These are phyloP conservation scores for Cladobotryum mycophilum DNA, from an alignment of 2,329 filamentous ascomycete genomes.

Conservation along the genomic window DNA sequence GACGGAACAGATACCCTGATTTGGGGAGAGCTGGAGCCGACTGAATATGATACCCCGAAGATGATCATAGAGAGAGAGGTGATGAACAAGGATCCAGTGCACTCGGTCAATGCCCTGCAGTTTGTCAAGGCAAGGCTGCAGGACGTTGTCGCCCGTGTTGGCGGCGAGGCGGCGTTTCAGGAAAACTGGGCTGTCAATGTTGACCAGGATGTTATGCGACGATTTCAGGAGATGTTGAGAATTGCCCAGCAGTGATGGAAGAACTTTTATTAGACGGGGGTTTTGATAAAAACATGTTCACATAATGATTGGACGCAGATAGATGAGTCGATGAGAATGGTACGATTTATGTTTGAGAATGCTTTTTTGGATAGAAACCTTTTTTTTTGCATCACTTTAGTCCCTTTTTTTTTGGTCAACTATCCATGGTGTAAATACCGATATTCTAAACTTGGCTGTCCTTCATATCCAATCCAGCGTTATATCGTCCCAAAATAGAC, in stretches of 20 bases:
- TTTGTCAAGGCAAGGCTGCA: conserved; percentile 60
- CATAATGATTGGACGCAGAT: neutral
- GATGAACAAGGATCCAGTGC: conserved; percentile 57
- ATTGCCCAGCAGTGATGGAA: conserved; percentile 12
- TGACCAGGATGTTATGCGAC: conserved; percentile 62
- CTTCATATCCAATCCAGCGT: too few species aligned
- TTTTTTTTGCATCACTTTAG: too few species aligned
- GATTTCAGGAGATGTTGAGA: conserved; percentile 42
- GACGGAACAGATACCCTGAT: conserved; percentile 48
- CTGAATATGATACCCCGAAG: conserved; percentile 52
- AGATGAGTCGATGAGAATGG: neutral
- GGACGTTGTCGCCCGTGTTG: conserved; percentile 50
- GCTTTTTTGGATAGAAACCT: too few species aligned
- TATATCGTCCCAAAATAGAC: neutral
- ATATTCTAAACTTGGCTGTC: too few species aligned
- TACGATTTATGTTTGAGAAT: too few species aligned
- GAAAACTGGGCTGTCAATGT: conserved; percentile 67
- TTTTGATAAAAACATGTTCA: too few species aligned
- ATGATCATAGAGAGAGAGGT: conserved; percentile 48
- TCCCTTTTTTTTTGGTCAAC: too few species aligned
- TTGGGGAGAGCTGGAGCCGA: conserved; percentile 34
- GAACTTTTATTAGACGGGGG: too few species aligned
- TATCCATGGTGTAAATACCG: too few species aligned
- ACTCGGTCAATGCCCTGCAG: conserved; percentile 55
- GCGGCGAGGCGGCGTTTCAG: conserved; percentile 61